Conservation (phyloP, 2,329 filamentous ascomycete genomes). For the Colletotrichum lini region DNA sequence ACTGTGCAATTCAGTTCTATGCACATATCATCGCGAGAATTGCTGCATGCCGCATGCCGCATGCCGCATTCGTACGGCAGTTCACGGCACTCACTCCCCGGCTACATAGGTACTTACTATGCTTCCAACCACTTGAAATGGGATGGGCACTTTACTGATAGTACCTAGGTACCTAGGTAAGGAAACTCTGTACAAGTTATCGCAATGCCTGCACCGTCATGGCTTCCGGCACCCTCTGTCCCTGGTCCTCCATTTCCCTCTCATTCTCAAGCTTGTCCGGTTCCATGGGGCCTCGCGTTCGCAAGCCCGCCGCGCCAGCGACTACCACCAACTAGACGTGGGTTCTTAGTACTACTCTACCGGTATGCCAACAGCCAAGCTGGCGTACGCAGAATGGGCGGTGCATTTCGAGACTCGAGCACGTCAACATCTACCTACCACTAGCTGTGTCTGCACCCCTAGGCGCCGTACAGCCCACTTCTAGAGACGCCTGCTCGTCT, state of each 20-base stretch:
- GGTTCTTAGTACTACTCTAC: conserved; percentile 26
- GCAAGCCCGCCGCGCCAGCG: conserved; percentile 25
- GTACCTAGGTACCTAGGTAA: no score
- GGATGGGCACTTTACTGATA: no score
- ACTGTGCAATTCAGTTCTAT: conserved; percentile 3
- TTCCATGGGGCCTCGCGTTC: conserved; percentile 22
- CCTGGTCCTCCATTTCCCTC: conserved; percentile 3
- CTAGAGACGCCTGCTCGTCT: conserved; percentile 9
- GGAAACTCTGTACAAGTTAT: not conserved
- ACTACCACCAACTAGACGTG: not conserved
- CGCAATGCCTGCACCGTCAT: conserved; percentile 4
- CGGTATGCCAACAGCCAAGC: conserved; percentile 8
- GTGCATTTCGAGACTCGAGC: conserved; percentile 25
- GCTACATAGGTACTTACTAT: conserved; percentile 3
- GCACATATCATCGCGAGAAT: not conserved
- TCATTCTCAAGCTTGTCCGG: not conserved
- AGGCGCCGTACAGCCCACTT: not conserved
- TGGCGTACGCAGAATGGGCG: conserved; percentile 24
- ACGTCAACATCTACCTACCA: conserved; percentile 9
- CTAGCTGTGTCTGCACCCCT: not conserved
- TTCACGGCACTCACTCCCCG: conserved; percentile 10
- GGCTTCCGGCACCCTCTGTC: conserved; percentile 11
- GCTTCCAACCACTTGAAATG: not conserved
- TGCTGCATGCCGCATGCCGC: not conserved
- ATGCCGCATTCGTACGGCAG: not conserved